A percentile compares a stretch with the other conserved stretches of the same genome.
Evolutionary conservation across 2,329 filamentous ascomycete species (phyloP).

Genomic region (Didymella pinodella): DNA sequence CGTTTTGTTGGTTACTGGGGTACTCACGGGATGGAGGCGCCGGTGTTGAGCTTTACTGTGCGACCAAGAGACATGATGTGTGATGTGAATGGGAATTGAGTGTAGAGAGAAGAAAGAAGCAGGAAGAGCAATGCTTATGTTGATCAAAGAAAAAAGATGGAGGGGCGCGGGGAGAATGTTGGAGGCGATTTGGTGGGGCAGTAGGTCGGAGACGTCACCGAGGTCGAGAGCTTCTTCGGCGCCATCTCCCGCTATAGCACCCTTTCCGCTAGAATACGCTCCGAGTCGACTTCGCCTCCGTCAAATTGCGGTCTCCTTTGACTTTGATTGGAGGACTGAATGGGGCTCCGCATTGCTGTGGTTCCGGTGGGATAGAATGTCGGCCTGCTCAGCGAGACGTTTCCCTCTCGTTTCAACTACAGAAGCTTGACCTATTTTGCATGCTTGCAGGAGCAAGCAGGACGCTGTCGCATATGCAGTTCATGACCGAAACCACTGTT

Average conservation of each 20-base stretch:
- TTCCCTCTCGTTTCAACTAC: neutral
- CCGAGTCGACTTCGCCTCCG: constrained; percentile 9
- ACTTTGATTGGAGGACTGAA: constrained; percentile 10
- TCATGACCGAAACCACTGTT: neutral
- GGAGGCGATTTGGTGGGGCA: constrained; percentile 22
- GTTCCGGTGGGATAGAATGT: neutral
- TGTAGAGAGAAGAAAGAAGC: constrained; percentile 6
- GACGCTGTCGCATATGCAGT: too few species aligned
- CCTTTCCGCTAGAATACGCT: constrained; percentile 6
- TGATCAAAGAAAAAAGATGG: constrained; percentile 12
- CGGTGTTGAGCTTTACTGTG: constrained; percentile 66
- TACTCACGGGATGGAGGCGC: constrained; percentile 79
- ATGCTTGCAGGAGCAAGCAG: neutral
- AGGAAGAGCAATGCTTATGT: constrained; percentile 14
- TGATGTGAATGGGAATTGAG: constrained; percentile 10
- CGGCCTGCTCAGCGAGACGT: constrained; percentile 9
- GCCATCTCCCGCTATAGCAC: constrained; percentile 20
- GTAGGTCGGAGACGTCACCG: constrained; percentile 33
- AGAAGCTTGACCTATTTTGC: too few species aligned
- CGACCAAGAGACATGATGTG: constrained; percentile 43
- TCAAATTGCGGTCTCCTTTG: constrained; percentile 11
- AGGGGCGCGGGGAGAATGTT: constrained; percentile 22
- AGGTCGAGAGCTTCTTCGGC: constrained; percentile 26
- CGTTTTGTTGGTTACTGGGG: constrained; percentile 65
- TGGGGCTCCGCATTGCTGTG: constrained; percentile 3